These are phyloP conservation scores for Megacollybia marginata DNA, from an alignment of 768 basidiomycete species.

Conservation along the genomic window DNA sequence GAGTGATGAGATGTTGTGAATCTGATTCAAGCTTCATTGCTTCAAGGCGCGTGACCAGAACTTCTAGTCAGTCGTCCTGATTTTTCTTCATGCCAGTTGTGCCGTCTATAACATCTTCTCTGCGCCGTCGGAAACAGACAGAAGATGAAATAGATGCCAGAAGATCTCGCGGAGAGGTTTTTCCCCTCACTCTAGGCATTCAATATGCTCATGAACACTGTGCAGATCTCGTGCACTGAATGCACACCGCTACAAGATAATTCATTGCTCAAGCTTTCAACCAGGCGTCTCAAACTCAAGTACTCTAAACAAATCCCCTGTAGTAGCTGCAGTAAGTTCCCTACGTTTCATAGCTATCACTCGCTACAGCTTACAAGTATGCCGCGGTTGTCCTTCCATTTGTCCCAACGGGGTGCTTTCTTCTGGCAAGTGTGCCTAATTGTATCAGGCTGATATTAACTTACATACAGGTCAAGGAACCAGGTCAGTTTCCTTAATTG, in stretches of 20 bases:
- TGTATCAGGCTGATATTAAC: too few relatives aligned
- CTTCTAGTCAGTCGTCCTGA: too few relatives aligned
- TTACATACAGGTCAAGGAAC: slow-evolving; percentile 38
- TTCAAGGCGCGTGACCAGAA: too few relatives aligned
- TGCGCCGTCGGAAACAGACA: slow-evolving; percentile 30
- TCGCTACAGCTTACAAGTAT: slow-evolving; percentile 22
- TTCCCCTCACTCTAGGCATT: background rate
- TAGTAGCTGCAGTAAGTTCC: background rate
- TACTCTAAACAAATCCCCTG: slow-evolving; percentile 54
- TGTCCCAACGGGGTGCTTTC: slow-evolving; percentile 58
- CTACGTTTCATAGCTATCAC: background rate
- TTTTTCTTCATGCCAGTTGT: too few relatives aligned
- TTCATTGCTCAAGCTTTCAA: too few relatives aligned
- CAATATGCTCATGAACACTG: background rate
- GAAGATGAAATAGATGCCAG: slow-evolving; percentile 41
- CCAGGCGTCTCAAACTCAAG: slow-evolving; percentile 48
- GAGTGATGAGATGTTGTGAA: too few relatives aligned
- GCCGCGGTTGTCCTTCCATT: slow-evolving; percentile 54
- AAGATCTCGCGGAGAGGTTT: slow-evolving; percentile 44
- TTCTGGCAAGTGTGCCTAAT: slow-evolving; percentile 14
- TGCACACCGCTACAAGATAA: slow-evolving; percentile 23
- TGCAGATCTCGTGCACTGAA: slow-evolving; percentile 52
- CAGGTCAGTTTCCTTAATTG: slow-evolving; percentile 27
- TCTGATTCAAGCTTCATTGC: too few relatives aligned
- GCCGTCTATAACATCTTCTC: too few relatives aligned